Base-by-base conservation (phyloP, 257 asterid species). In the Nicotiana benthamiana region DNA sequence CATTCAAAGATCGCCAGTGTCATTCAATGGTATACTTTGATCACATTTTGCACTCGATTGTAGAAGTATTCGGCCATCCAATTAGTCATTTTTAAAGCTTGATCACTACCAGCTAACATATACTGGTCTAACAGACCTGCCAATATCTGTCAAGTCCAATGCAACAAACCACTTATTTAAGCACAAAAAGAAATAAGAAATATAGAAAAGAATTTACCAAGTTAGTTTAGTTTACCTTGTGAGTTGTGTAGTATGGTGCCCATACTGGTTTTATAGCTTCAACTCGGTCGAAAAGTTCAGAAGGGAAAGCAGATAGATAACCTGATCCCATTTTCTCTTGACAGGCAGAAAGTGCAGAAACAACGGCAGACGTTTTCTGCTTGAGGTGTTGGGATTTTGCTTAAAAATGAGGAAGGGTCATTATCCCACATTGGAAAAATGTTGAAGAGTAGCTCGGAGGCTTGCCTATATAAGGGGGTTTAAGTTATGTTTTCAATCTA, bases 191-290 rank as follows among this genome's bases (percentile, higher is more conserved):
- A 36, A 36, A 36, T 10, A 36, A 52, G 24, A 72, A 1, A 1
- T 6, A 48, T 22, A 26, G 9, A 54, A 63, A 36, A 36, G 10
- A 65, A 1, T 1, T 15, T 46, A 46, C 3, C 78, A 12, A 12
- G 2, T 24, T 46, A 13, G 78, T 80, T 52, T 27, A 27, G 72
- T 48, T 27, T 22, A 94, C 98, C 96, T 95, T 93, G 87, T 93
- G 99, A 27, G 93, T 93, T 1, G 99, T 93, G 86, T 93, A 95
- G 82, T 95, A 95, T 1, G 97, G 99, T n/a, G 98, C 97, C 99
- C 97, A 94, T 5, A 96, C 98, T 0, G 88, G 86, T 48, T 56
- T n/a, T 64, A 92, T 36, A 27, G 92, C 91, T 87, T 94, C 99
- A 77, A 92, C 83, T 1, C 92, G 91, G 80, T 96, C 97, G 16